Percentiles rank a stretch among this genome's conserved stretches.
Conservation (phyloP, 2,329 filamentous ascomycete genomes). For the Phyllosticta capitalensis region DNA sequence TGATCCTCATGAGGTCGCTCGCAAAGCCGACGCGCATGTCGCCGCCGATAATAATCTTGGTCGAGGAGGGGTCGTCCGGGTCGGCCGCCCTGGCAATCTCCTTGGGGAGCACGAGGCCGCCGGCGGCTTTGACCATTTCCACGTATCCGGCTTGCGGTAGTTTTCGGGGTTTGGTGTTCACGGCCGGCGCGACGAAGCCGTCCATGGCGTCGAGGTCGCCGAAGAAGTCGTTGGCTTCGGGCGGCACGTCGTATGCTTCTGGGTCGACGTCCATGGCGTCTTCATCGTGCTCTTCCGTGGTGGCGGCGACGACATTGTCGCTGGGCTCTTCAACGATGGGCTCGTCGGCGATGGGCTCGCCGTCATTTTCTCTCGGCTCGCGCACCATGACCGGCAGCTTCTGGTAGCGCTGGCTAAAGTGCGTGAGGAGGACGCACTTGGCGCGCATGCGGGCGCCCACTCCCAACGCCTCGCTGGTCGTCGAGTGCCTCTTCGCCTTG, state of each 20-base stretch:
- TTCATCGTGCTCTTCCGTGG: neutral
- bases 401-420: constrained; percentile 91
- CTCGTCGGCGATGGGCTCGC: constrained; percentile 13
- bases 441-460: constrained; percentile 73
- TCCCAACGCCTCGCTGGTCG: constrained; percentile 72
- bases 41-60: constrained; percentile 27
- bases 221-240: neutral
- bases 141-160: too few relatives aligned
- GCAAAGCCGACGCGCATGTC: constrained; percentile 61
- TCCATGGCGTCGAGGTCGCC: too few relatives aligned
- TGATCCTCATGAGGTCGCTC: constrained; percentile 71
- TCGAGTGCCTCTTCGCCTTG: constrained; percentile 79
- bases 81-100: neutral
- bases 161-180: too few relatives aligned
- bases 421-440: constrained; percentile 72
- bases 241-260: neutral
- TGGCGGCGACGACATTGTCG: neutral
- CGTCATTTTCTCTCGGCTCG: constrained; percentile 21
- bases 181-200: too few relatives aligned
- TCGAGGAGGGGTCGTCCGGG: constrained; percentile 16
- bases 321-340: neutral
- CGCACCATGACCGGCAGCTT: constrained; percentile 52
- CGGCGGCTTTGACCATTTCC: neutral
- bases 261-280: neutral
- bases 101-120: neutral